These are phyloP conservation scores for Jackrogersella multiformis DNA, from an alignment of 495 filamentous ascomycete species.

Conservation along the genomic window DNA sequence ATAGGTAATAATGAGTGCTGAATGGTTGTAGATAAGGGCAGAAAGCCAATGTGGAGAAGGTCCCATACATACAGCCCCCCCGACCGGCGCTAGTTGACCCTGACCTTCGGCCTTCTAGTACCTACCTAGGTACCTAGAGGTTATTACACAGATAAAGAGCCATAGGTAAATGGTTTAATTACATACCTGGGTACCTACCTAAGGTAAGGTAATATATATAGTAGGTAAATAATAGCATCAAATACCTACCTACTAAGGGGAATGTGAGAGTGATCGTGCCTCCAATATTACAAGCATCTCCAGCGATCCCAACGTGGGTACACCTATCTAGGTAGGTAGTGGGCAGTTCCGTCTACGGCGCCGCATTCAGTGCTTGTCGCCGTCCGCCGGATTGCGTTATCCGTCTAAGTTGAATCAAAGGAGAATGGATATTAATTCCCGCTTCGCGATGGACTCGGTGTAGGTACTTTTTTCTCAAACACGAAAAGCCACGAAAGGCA, in stretches of 20 bases:
- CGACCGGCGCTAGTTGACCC: slow-evolving; percentile 12
- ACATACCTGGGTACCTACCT: no score
- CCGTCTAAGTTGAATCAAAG: not conserved
- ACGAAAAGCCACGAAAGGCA: not conserved
- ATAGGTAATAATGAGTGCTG: slow-evolving; percentile 15
- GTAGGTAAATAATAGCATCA: no score
- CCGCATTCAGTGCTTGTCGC: slow-evolving; percentile 22
- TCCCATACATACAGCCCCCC: slow-evolving; percentile 1
- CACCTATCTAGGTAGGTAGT: not conserved
- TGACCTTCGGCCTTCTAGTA: slow-evolving; percentile 3
- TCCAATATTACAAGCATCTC: no score
- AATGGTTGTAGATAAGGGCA: slow-evolving; percentile 35
- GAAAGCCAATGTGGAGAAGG: slow-evolving; percentile 15
- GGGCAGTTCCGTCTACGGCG: slow-evolving; percentile 9
- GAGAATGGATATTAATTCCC: not conserved
- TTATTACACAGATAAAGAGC: not conserved
- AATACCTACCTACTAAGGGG: no score
- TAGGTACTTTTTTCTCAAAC: no score
- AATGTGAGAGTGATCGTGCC: no score
- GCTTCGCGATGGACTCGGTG: not conserved
- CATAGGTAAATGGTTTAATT: not conserved
- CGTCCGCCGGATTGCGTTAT: slow-evolving; percentile 23
- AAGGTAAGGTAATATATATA: no score
- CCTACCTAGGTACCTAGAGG: not conserved
- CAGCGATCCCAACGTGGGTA: not conserved